Conservation (phyloP, 345 rosid genomes). For the Tarenaya hassleriana region DNA sequence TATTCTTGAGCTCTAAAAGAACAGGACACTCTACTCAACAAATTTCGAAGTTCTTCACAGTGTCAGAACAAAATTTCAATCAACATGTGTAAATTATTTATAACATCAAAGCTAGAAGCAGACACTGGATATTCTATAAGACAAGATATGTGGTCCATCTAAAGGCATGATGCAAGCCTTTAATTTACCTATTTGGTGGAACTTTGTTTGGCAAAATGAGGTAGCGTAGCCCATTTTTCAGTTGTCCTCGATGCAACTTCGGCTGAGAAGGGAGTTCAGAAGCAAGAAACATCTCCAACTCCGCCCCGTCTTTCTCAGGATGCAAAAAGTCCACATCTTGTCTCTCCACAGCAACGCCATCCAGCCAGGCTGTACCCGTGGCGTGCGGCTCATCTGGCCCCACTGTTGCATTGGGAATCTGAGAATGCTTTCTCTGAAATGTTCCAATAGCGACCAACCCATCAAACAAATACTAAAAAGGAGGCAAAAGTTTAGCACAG, state of each 20-base stretch:
- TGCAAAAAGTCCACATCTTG: slow-evolving; percentile 53
- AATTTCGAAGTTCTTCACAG: not conserved
- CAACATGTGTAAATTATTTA: not conserved
- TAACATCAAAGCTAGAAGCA: too few species aligned
- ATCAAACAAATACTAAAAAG: slow-evolving; percentile 11
- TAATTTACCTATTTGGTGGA: slow-evolving; percentile 77
- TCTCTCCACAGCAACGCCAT: slow-evolving; percentile 58
- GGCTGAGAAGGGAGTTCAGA: slow-evolving; percentile 87
- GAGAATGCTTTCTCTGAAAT: slow-evolving; percentile 43
- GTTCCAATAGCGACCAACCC: slow-evolving; percentile 1
- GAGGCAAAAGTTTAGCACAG: not conserved
- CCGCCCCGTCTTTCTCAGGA: slow-evolving; percentile 39
- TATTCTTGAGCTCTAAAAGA: not conserved
- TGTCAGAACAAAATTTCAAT: not conserved
- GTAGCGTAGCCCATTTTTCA: slow-evolving; percentile 93
- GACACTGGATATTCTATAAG: not conserved
- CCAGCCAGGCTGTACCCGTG: slow-evolving; percentile 77
- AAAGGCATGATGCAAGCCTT: not conserved
- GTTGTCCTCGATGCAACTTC: slow-evolving; percentile 69
- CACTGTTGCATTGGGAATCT: slow-evolving; percentile 57
- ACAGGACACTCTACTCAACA: not conserved
- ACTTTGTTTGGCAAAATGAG: slow-evolving; percentile 95
- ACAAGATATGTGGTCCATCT: not conserved
- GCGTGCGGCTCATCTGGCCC: slow-evolving; percentile 99
- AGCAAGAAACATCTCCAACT: slow-evolving; percentile 51